Conservation (phyloP, 169 alveolate species). For the Plasmodium vivax region DNA sequence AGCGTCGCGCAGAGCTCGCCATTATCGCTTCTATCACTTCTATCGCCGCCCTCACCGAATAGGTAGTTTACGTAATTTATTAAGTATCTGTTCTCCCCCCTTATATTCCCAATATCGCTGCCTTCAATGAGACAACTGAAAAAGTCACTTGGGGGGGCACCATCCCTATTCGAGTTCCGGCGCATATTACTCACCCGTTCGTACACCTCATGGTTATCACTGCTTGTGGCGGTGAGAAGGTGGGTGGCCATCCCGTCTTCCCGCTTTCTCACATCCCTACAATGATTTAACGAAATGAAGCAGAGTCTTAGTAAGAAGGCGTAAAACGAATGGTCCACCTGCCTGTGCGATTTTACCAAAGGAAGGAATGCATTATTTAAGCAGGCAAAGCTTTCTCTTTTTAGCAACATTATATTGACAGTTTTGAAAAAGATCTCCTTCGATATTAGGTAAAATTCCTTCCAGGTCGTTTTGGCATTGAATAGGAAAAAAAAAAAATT, state of each 20-base stretch:
- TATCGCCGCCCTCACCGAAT: conserved; percentile 10
- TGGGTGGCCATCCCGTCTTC: neutral
- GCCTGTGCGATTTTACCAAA: conserved; percentile 63
- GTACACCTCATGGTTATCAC: neutral
- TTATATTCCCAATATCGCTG: conserved; percentile 27
- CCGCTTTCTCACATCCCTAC: neutral
- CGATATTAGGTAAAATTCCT: conserved; percentile 68
- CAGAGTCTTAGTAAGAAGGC: conserved; percentile 53
- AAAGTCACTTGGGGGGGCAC: neutral
- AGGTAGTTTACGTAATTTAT: conserved; percentile 31
- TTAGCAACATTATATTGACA: conserved; percentile 35
- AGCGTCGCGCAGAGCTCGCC: neutral
- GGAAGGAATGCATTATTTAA: conserved; percentile 42
- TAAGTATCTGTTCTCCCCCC: conserved; percentile 15
- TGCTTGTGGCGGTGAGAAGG: neutral
- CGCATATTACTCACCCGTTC: neutral
- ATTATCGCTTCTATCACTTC: neutral
- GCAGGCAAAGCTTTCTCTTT: conserved; percentile 15
- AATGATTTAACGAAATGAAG: conserved; percentile 43
- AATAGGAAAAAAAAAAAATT: conserved; percentile 69
- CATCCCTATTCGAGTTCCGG: neutral
- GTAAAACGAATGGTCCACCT: conserved; percentile 68
- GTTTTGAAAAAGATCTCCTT: conserved; percentile 68
- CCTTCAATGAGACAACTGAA: conserved; percentile 9
- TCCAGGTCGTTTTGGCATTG: conserved; percentile 73